Base-by-base conservation (phyloP, 371 early-diverging fungal genomes). In the Apophysomyces trapeziformis region DNA sequence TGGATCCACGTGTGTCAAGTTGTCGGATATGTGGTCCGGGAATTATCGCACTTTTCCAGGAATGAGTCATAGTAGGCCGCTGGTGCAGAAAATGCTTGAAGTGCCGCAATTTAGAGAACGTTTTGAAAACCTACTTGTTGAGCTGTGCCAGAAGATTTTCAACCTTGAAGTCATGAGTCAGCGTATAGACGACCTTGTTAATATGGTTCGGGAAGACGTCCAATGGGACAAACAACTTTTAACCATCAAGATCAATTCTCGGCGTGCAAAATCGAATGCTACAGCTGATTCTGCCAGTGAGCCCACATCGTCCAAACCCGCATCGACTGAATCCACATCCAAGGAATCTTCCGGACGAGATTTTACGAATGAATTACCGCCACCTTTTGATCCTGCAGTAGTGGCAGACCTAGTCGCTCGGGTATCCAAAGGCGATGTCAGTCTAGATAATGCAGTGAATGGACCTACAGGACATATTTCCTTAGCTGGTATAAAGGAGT, bases 21-120 rank as follows among this genome's bases (percentile, higher is more conserved):
- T 70, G 2, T 65, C 59, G 7, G 41, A 64, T 13, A 65, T 77
- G 68, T 60, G 60, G 47, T 67, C 66, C 26, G 79, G 76, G 13
- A 65, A 78, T 18, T 82, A 79, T 56, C 59, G 57, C 9, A 68
- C 63, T 2, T 76, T 61, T 12, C 75, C 82, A n/a, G 64, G 72
- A 8, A 47, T 75, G 43, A 12, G 5, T 13, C 37, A 35, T 14
- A 65, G 37, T n/a, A 58, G 67, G 7, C 73, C 73, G 9, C 63
- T 77, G 11, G 65, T 37, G 7, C 54, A 50, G 54, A 59, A 67
- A 11, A 58, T 66, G 46, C 18, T 67, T 2, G 58, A 59, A n/a
- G 61, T 67, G 0, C 71, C 69, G 7, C 61, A 65, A 38, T 69
- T 73, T 56, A 66, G 65, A 32, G 41, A 72, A 12, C 64, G 64